Evolutionary conservation across 257 asterid genomes (phyloP).

Genomic region (Solanum corneliomulleri): DNA sequence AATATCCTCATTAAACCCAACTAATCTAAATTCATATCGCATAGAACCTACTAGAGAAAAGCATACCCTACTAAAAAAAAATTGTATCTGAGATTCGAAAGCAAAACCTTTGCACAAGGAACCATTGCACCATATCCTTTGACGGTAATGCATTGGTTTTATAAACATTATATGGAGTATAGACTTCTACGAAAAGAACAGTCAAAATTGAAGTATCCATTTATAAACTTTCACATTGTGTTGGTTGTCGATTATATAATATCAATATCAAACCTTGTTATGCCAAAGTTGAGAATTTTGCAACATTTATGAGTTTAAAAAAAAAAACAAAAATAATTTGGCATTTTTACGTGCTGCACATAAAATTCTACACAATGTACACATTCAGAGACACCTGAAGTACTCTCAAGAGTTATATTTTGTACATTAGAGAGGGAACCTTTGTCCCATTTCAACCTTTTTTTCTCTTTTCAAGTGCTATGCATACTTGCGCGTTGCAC

Average conservation of each 20-base stretch:
- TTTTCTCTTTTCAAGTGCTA: background rate
- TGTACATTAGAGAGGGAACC: background rate
- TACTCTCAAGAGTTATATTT: background rate
- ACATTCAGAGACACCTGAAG: background rate
- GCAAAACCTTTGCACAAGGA: background rate
- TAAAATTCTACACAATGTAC: background rate
- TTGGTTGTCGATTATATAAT: background rate
- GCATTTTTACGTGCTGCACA: background rate
- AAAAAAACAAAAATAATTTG: background rate
- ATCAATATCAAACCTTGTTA: background rate
- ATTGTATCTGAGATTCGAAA: too few species aligned
- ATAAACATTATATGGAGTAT: background rate
- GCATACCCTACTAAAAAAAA: background rate
- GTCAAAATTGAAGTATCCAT: background rate
- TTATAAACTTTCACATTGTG: background rate
- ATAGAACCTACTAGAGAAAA: background rate
- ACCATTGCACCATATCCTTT: background rate
- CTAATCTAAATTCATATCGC: background rate
- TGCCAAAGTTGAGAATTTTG: background rate
- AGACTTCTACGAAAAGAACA: background rate
- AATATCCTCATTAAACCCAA: background rate
- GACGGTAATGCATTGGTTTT: background rate
- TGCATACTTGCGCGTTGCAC: background rate
- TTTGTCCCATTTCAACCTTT: background rate
- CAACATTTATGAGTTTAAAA: background rate